phyloP scores from a whole-genome alignment of 2,329 filamentous ascomycete species.

The Exserohilum turcica region DNA sequence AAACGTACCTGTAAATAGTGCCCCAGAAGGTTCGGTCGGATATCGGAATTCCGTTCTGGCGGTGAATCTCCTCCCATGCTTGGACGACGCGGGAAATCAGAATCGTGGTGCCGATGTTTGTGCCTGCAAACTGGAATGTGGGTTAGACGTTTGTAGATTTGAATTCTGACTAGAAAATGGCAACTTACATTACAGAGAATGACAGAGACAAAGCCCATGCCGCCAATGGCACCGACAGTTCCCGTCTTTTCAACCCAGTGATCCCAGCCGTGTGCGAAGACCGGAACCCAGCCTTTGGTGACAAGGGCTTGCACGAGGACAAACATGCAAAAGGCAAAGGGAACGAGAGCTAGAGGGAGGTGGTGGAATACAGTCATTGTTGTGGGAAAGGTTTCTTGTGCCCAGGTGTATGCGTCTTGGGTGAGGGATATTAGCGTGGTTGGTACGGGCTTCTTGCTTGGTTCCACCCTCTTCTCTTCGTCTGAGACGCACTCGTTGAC shows the following conservation, averaged over 20 bases:
- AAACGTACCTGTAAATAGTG: slow-evolving; percentile 64
- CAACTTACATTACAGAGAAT: slow-evolving; percentile 71
- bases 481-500: background rate
- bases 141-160: too few relatives aligned
- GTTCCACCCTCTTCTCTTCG: slow-evolving; percentile 13
- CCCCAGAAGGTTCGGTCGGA: slow-evolving; percentile 72
- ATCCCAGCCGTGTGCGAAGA: slow-evolving; percentile 75
- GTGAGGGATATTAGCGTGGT: slow-evolving; percentile 61
- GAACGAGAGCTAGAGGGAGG: slow-evolving; percentile 70
- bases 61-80: slow-evolving; percentile 67
- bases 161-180: background rate
- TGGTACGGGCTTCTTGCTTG: slow-evolving; percentile 15
- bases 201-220: slow-evolving; percentile 74
- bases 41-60: slow-evolving; percentile 55
- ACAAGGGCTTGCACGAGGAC: slow-evolving; percentile 74
- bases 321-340: slow-evolving; percentile 77
- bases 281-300: slow-evolving; percentile 74
- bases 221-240: slow-evolving; percentile 69
- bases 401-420: slow-evolving; percentile 59
- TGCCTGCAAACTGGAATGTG: slow-evolving; percentile 69
- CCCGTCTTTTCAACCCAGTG: slow-evolving; percentile 74
- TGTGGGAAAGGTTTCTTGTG: slow-evolving; percentile 72
- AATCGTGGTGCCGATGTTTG: slow-evolving; percentile 78
- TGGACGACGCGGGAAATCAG: slow-evolving; percentile 73
- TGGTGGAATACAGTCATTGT: slow-evolving; percentile 68